Conservation (phyloP, 2,329 filamentous ascomycete species). For the Sclerotinia trifoliorum region DNA sequence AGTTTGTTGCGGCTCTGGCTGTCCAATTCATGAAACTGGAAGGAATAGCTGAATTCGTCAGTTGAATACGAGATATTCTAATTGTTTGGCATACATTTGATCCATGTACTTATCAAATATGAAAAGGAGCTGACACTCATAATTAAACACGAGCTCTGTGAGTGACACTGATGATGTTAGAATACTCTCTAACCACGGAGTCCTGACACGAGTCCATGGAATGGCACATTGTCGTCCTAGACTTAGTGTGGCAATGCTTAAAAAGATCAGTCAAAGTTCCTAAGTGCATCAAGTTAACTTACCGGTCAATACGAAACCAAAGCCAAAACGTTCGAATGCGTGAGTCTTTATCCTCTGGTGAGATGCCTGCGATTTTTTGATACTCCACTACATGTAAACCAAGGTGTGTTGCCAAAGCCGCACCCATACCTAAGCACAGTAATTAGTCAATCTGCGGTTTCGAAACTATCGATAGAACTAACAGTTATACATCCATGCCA, state of each 20-base stretch:
- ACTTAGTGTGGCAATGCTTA: not conserved
- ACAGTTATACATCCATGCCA: constrained; percentile 7
- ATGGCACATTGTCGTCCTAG: constrained; percentile 1
- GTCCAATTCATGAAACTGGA: not conserved
- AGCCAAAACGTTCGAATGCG: constrained; percentile 10
- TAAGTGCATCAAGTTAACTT: not conserved
- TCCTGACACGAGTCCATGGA: constrained; percentile 3
- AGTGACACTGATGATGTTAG: not conserved
- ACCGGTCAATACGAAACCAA: constrained; percentile 1
- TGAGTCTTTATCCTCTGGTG: not conserved
- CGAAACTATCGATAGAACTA: not conserved
- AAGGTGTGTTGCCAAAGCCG: not conserved
- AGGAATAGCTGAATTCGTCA: not conserved
- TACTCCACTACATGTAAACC: not conserved
- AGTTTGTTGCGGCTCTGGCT: constrained; percentile 1
- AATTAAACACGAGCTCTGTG: not conserved
- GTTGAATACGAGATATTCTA: not conserved
- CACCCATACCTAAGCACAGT: not conserved
- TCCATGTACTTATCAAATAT: not conserved
- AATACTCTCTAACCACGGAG: constrained; percentile 7
- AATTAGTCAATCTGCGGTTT: not conserved
- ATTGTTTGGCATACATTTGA: not conserved
- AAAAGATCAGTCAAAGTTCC: not conserved
- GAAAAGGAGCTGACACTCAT: not conserved
- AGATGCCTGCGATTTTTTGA: not conserved